phyloP scores from a whole-genome alignment of 75 land plant species.

The Ceratopteris richardii region DNA sequence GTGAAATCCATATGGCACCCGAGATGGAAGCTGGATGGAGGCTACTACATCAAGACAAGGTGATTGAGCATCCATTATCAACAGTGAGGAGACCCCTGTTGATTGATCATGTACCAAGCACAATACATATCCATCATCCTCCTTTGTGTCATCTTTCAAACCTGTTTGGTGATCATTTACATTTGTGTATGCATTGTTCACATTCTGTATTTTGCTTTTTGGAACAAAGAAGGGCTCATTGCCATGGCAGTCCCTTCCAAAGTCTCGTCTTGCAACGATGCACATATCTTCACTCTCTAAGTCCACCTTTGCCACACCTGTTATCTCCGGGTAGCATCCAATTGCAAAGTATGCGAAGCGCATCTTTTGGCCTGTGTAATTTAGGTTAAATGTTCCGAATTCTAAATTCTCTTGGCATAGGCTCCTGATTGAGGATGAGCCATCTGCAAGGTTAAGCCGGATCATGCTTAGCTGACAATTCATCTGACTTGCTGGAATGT shows the following conservation, averaged over 20 bases:
- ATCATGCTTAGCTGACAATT: constrained; percentile 11
- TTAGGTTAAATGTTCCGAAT: constrained; percentile 53
- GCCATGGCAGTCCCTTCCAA: constrained; percentile 37
- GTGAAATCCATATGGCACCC: constrained; percentile 85
- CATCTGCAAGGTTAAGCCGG: constrained; percentile 38
- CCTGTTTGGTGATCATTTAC: neutral
- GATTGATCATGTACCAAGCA: constrained; percentile 47
- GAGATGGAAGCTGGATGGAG: constrained; percentile 44
- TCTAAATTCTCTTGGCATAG: constrained; percentile 43
- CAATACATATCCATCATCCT: constrained; percentile 71
- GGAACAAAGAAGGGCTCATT: constrained; percentile 81
- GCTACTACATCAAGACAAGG: constrained; percentile 58
- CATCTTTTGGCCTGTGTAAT: constrained; percentile 35
- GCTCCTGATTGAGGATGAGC: constrained; percentile 26
- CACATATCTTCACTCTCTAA: constrained; percentile 9
- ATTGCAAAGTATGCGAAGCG: constrained; percentile 44
- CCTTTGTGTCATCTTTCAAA: constrained; percentile 13
- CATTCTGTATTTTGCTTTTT: too few relatives aligned
- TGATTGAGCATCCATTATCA: constrained; percentile 79
- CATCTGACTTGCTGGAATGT: constrained; percentile 10
- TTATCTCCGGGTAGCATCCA: constrained; percentile 54
- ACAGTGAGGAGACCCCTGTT: constrained; percentile 41
- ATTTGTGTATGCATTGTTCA: neutral
- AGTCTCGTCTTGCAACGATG: constrained; percentile 34
- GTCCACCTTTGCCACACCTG: constrained; percentile 77